Evolutionary conservation across 2,329 filamentous ascomycete genomes (phyloP), one percentile per base, ranked within the genome.

Genomic region (Cordyceps cateniannulata): DNA sequence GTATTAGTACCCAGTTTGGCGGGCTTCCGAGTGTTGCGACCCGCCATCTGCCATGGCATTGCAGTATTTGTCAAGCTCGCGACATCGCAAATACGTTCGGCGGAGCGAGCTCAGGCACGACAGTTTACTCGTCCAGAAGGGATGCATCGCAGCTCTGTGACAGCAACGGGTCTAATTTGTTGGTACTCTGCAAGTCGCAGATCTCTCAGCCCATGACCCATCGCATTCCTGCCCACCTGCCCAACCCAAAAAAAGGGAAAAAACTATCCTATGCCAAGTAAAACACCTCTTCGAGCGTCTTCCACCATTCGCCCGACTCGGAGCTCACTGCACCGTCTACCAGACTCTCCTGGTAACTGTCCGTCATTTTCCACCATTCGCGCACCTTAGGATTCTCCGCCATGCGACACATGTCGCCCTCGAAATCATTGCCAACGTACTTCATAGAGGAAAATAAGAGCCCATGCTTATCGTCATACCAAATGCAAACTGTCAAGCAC

Each of bases 301-400:
- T 85, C 87, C 87, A 90, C 87, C 87, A 90, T 65, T 79, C 79
- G 2, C 84, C 85, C 6, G 81, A 78, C 65, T 82, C 80, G 63
- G 84, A 86, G 63, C 79, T 80, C 66, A 76, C 79, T 2, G 84
- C 85, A 0, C 84, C 85, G 0, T 81, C 77, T 1, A 87, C 82
- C 32, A 88, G 69, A 49, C 78, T 81, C 72, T 85, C 86, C 75
- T 93, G 90, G 79, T 86, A 90, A 16, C 79, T 78, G 71, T 93
- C 90, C 54, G 90, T 93, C 85, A 93, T 87, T 62, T 77, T 77
- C 89, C 89, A 93, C 90, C 90, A 93, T 71, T 89, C 85, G 60
- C 84, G 81, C 38, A 93, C 87, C 69, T 86, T 87, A 1, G 84
- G 81, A 66, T 92, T 91, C 61, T 84, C 84, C 1, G 81, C 79